Base-by-base conservation (phyloP, 805 yeast species). In the Ogataea saltuana region DNA sequence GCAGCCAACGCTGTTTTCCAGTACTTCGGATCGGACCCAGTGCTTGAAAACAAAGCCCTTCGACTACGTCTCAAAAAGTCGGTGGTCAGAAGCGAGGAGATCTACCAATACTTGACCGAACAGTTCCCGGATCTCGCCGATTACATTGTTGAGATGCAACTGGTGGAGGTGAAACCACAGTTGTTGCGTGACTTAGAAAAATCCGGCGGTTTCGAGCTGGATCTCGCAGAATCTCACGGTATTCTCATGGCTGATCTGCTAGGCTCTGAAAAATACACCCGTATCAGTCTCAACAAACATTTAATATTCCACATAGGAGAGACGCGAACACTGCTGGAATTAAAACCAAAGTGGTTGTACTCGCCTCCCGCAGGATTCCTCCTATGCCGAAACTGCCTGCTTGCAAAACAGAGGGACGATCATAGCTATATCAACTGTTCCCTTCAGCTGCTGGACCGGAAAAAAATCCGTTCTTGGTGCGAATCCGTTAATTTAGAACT, bases 271-370 rank as follows among this genome's bases (percentile, higher is more conserved):
- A 27, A 31, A 1, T 42, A 46, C 29, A 13, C 34, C 4, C 21
- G 20, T 19, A 15, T 59, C 4, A 33, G 35, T 13, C 34, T 62
- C 12, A 57, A 53, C 42, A 65, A 65, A 33, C 63, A 64, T 40
- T 31, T 60, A 26, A 42, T 39, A 3, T 45, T 63, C 13, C 56
- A 53, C 35, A n/a, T 49, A 1, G 40, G 45, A 19, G 9, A 25
- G 1, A 28, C 46, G 3, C 42, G 42, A 6, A 26, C 50, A 4
- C 16, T 33, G 51, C 64, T 75, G 42, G 81, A 76, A 49, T 60
- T 75, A 43, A 76, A 76, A 43, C 81, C 81, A 0, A 76, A 76
- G 55, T 76, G 81, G 81, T 53, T 75, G 16, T 71, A 71, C 50
- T 60, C 59, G 28, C 67, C 65, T n/a, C 61, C 60, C 1, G 17